Evolutionary conservation across 352 stramenopile species (phyloP), one percentile per base, ranked within the genome.

Genomic region (Phytophthora brassicae): DNA sequence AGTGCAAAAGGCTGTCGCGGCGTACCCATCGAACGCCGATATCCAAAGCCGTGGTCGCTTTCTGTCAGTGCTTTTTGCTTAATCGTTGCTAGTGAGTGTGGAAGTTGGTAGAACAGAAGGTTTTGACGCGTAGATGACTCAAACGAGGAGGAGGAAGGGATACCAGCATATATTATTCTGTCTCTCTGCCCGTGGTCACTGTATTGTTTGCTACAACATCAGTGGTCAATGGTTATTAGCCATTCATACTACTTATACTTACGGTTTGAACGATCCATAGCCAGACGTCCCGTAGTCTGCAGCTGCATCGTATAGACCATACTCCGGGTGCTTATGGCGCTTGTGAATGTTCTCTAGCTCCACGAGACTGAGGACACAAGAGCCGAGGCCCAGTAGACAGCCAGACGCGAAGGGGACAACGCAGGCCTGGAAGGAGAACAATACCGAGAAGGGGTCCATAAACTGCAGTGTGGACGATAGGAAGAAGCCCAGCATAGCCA

Each of bases 261-360:
- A 58, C 56, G 65, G 62, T 55, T 75, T 75, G 60, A 72, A 75
- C 19, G 68, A 75, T 26, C 68, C 68, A 43, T 75, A 74, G 46
- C 66, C 60, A 28, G 55, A 38, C 49, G 57, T 84, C 24, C 64
- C 68, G 26, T 72, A 90, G 35, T 68, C 66, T 16, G 62, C 62
- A 39, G 72, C 31, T 26, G 64, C 67, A 42, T 86, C 75, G 51
- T 87, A 80, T 54, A 90, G 70, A 8, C 83, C 84, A 52, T 92
- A 94, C 60, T 90, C 86, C 0, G 86, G 86, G 67, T 94, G 85
- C 55, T 88, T 89, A 69, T 89, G 71, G 47, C 81, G 79, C 64
- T 88, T 84, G 72, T 94, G 85, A 41, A 92, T 90, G 36, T 75
- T 77, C 47, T 90, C 74, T 14, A 94, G 71, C 62, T 94, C 85